A percentile compares a stretch with the other conserved stretches of the same genome.
Evolutionary conservation across 2,329 filamentous ascomycete species (phyloP).

Genomic region (Calonectria pseudoturangicola): DNA sequence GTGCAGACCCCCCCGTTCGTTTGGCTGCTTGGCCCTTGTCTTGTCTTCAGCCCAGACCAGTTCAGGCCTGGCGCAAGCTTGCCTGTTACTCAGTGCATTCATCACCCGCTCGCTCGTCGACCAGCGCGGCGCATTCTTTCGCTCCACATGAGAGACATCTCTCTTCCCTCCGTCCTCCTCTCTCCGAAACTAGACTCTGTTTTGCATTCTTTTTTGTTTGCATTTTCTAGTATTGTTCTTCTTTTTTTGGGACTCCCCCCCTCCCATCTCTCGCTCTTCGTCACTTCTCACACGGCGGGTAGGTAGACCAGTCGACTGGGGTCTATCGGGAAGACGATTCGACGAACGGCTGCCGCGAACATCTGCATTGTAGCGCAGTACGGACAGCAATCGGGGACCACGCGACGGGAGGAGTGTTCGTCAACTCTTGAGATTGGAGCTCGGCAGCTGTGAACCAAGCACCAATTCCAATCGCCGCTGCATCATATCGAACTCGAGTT

Average conservation of each 20-base stretch:
- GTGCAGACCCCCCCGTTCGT: conserved; percentile 23
- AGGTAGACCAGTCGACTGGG: conserved; percentile 8
- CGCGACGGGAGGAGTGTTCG: conserved; percentile 1
- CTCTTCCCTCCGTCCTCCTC: conserved; percentile 35
- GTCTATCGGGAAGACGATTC: conserved; percentile 14
- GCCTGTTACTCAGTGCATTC: conserved; percentile 38
- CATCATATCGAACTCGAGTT: conserved; percentile 21
- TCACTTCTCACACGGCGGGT: conserved; percentile 20
- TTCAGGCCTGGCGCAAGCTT: conserved; percentile 20
- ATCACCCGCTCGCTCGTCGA: conserved; percentile 26
- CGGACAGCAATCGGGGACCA: conserved; percentile 15
- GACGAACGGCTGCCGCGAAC: conserved; percentile 9
- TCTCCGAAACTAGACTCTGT: conserved; percentile 11
- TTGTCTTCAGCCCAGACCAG: conserved; percentile 24
- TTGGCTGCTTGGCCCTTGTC: conserved; percentile 19
- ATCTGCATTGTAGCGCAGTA: conserved; percentile 1
- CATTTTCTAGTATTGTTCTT: conserved; percentile 46
- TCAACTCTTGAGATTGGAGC: conserved; percentile 21
- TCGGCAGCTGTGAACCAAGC: conserved; percentile 20
- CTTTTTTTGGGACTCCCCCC: conserved; percentile 33
- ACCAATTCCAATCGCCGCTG: conserved; percentile 25
- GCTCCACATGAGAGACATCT: conserved; percentile 32
- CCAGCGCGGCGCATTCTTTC: conserved; percentile 32
- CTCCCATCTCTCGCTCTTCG: conserved; percentile 1
- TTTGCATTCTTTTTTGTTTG: conserved; percentile 35